Conservation (phyloP, 345 rosid species). For the Pistacia vera region DNA sequence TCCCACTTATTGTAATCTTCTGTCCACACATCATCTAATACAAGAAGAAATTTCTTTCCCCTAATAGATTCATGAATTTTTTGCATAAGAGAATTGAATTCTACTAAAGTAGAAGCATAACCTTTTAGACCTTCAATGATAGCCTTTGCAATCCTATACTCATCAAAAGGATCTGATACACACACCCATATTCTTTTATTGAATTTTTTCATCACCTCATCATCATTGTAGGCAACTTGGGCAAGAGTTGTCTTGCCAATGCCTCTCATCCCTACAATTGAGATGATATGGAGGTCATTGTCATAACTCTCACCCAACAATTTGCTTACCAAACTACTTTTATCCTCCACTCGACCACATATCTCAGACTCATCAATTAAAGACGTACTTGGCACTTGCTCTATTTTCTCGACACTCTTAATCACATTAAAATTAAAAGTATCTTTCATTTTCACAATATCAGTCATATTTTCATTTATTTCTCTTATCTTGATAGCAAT, state of each 20-base stretch:
- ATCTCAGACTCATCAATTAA: neutral
- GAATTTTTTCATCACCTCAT: neutral
- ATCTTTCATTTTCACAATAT: neutral
- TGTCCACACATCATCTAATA: too few relatives aligned
- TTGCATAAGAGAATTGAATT: neutral
- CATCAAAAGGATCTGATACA: slow-evolving; percentile 15
- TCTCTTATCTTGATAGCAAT: neutral
- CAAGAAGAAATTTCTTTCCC: neutral
- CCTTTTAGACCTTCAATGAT: neutral
- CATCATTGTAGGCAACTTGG: neutral
- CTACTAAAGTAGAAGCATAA: neutral
- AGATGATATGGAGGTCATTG: neutral
- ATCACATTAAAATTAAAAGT: neutral
- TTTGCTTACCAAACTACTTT: neutral
- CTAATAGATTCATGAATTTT: neutral
- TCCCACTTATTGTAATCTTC: too few relatives aligned
- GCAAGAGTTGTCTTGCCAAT: slow-evolving; percentile 13
- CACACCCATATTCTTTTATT: neutral
- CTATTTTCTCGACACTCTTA: neutral
- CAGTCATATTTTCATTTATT: neutral
- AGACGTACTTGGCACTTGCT: neutral
- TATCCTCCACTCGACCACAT: neutral
- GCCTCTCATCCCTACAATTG: slow-evolving; percentile 3
- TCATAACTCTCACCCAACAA: neutral
- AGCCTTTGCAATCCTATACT: neutral